Evolutionary conservation across 495 filamentous ascomycete genomes (phyloP).

Genomic region (Talaromyces liani): DNA sequence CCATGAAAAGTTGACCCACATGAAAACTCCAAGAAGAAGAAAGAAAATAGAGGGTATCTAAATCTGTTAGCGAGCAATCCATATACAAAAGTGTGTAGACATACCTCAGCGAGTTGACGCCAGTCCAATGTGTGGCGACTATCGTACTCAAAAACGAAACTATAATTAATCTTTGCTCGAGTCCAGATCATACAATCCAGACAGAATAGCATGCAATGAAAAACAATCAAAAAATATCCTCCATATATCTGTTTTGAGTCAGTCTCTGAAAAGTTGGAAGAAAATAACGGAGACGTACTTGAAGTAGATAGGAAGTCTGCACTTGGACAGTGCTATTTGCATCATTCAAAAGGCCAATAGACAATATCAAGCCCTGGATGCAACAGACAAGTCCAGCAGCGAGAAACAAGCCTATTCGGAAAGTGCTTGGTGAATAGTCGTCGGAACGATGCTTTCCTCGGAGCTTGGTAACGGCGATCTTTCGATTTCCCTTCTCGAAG

Average conservation of each 20-base stretch:
- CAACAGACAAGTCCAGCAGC: constrained; percentile 67
- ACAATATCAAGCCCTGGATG: constrained; percentile 67
- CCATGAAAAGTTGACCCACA: constrained; percentile 85
- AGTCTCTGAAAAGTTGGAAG: constrained; percentile 12
- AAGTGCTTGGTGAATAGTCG: constrained; percentile 66
- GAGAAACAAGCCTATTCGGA: constrained; percentile 73
- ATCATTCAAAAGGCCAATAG: constrained; percentile 42
- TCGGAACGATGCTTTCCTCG: constrained; percentile 54
- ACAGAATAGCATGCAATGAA: constrained; percentile 68
- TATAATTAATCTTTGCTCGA: constrained; percentile 80
- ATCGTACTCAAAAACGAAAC: constrained; percentile 96
- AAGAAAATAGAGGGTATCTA: constrained; percentile 70
- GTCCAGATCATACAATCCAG: constrained; percentile 78
- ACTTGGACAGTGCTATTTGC: constrained; percentile 35
- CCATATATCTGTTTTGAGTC: constrained; percentile 60
- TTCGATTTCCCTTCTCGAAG: constrained; percentile 84
- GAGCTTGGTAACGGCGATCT: constrained; percentile 81
- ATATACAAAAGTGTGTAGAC: background rate
- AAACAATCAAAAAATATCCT: constrained; percentile 71
- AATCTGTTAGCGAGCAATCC: background rate
- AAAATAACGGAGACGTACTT: constrained; percentile 34
- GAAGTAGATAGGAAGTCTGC: constrained; percentile 68
- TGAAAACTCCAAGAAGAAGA: constrained; percentile 65
- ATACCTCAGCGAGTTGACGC: constrained; percentile 74
- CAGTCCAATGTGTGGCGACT: constrained; percentile 77